Conservation (phyloP, 2,329 filamentous ascomycete genomes). For the Phyllosticta citribraziliensis region DNA sequence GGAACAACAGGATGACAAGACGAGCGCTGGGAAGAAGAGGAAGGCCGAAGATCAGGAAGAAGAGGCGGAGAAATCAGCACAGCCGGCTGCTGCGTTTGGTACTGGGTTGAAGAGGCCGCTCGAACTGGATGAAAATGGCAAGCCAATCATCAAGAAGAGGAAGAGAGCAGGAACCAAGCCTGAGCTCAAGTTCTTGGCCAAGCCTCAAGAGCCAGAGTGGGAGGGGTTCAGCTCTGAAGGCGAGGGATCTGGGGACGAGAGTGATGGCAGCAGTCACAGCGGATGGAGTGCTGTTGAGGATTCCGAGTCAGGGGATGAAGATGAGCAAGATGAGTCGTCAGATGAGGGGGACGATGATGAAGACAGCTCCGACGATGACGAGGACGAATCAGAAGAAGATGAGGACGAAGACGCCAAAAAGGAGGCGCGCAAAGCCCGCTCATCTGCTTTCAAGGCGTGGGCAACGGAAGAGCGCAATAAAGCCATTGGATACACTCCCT, state of each 20-base stretch:
- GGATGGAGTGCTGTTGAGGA: slow-evolving; percentile 2
- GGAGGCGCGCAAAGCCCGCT: slow-evolving; percentile 32
- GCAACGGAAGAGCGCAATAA: slow-evolving; percentile 78
- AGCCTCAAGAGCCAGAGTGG: slow-evolving; percentile 50
- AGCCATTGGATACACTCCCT: slow-evolving; percentile 59
- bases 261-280: slow-evolving; percentile 10
- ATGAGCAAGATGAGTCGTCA: slow-evolving; percentile 22
- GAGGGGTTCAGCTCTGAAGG: slow-evolving; percentile 46
- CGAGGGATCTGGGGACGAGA: slow-evolving; percentile 20
- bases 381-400: slow-evolving; percentile 19
- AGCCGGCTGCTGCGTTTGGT: slow-evolving; percentile 35
- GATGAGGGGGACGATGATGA: slow-evolving; percentile 17
- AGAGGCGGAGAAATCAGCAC: neutral
- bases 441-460: slow-evolving; percentile 86
- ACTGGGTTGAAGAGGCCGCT: slow-evolving; percentile 81
- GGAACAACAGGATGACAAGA: neutral
- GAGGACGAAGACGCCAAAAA: slow-evolving; percentile 28
- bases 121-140: slow-evolving; percentile 67
- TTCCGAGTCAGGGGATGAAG: slow-evolving; percentile 20
- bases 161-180: slow-evolving; percentile 43
- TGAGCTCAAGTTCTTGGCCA: slow-evolving; percentile 26
- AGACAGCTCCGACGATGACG: slow-evolving; percentile 21
- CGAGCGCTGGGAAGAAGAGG: neutral
- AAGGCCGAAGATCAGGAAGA: neutral
- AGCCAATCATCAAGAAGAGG: slow-evolving; percentile 72